phyloP scores from a whole-genome alignment of 352 stramenopile species.

The Pythium oligandrum region DNA sequence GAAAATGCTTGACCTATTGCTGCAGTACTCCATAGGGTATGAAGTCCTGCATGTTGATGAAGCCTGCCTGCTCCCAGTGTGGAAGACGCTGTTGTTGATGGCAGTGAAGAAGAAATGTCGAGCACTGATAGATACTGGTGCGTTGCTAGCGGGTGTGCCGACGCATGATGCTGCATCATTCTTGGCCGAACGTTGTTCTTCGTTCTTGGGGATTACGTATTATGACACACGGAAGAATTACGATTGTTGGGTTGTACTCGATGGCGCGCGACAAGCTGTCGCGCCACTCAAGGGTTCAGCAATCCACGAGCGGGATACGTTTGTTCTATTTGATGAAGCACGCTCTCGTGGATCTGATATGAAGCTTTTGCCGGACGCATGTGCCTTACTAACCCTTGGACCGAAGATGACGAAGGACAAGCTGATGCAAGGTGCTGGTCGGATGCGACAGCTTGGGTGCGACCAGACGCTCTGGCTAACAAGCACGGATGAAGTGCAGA shows the following conservation, averaged over 20 bases:
- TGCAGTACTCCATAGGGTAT: slow-evolving; percentile 32
- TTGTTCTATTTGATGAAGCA: slow-evolving; percentile 90
- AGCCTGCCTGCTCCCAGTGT: slow-evolving; percentile 5
- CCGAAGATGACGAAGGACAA: slow-evolving; percentile 90
- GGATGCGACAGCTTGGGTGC: slow-evolving; percentile 74
- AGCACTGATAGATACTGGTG: slow-evolving; percentile 84
- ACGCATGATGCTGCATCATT: slow-evolving; percentile 47
- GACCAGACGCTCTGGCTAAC: slow-evolving; percentile 68
- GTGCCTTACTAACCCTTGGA: too few species aligned
- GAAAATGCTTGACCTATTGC: slow-evolving; percentile 81
- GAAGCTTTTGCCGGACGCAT: slow-evolving; percentile 67
- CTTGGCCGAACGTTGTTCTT: slow-evolving; percentile 24
- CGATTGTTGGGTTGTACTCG: slow-evolving; percentile 77
- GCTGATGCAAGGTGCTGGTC: slow-evolving; percentile 88
- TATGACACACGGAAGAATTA: slow-evolving; percentile 52
- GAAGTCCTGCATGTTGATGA: slow-evolving; percentile 16
- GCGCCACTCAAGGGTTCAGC: slow-evolving; percentile 52
- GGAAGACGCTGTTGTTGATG: slow-evolving; percentile 39
- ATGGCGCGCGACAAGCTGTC: slow-evolving; percentile 39
- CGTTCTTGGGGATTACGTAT: slow-evolving; percentile 69
- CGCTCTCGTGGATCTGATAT: slow-evolving; percentile 86
- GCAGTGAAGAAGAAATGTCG: slow-evolving; percentile 35
- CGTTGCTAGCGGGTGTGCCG: slow-evolving; percentile 64
- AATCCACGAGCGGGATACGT: slow-evolving; percentile 74
- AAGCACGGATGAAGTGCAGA: slow-evolving; percentile 62